Percentiles rank a stretch among this genome's conserved stretches.
These are phyloP conservation scores for Chaetomium olivaceum DNA, from an alignment of 2,329 filamentous ascomycete species.

Conservation along the genomic window DNA sequence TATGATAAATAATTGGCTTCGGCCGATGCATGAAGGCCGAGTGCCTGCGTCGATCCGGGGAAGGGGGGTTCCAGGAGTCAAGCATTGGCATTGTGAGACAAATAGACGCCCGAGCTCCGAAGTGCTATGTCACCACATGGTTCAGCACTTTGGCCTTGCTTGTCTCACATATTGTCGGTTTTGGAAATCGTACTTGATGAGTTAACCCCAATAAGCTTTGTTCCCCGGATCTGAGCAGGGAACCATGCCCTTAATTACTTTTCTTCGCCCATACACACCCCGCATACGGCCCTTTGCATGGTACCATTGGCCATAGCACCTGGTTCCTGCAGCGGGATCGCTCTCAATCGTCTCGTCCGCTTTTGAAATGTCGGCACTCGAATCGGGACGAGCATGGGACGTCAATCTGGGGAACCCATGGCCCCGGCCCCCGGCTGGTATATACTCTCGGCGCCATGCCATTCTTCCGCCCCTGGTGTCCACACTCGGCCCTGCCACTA, in stretches of 20 bases:
- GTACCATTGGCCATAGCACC: slow-evolving; percentile 11
- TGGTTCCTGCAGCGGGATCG: slow-evolving; percentile 24
- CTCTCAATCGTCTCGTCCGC: slow-evolving; percentile 21
- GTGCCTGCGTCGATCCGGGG: background rate
- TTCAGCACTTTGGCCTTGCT: background rate
- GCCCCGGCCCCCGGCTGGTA: slow-evolving; percentile 12
- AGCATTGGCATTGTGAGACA: background rate
- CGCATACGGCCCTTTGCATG: background rate
- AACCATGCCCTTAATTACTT: background rate
- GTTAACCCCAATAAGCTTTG: background rate
- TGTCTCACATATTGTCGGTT: background rate
- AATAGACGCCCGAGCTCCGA: background rate
- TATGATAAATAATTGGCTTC: background rate
- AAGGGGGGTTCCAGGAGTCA: background rate
- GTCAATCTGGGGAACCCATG: slow-evolving; percentile 22
- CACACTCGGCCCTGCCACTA: background rate
- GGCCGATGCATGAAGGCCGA: background rate
- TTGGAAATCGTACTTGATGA: background rate
- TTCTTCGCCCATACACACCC: background rate
- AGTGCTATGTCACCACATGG: background rate
- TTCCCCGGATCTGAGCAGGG: background rate
- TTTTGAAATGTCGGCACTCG: background rate
- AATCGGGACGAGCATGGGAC: background rate
- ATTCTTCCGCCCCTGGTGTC: slow-evolving; percentile 6
- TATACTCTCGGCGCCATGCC: slow-evolving; percentile 23